Evolutionary conservation across 2,329 filamentous ascomycete species (phyloP), one percentile per base, ranked within the genome.

Genomic region (Penicillium sp.): DNA sequence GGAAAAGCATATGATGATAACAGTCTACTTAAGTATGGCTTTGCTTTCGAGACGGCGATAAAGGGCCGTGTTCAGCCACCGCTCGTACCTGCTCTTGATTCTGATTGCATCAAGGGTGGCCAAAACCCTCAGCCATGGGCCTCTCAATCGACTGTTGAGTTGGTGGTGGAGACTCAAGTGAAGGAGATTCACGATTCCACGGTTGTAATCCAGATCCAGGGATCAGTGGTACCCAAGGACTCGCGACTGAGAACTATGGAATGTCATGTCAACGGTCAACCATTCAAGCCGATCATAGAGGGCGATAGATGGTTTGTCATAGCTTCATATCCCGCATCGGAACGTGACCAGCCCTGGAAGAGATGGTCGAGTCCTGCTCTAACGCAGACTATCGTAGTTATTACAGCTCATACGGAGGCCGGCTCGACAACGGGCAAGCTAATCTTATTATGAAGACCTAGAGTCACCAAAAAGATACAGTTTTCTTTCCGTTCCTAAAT

Each of bases 1-100:
- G 78, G 78, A 0, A 79, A 75, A 35, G 80, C 79, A 1, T 81
- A 81, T 47, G 71, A 76, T 0, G 82, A 85, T 55, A 65, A 54
- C 6, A 60, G 55, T 13, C 53, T 70, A 25, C 59, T 71, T 6
- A 59, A 60, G n/a, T 71, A 68, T 50, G 69, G 65, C 1, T 69
- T 63, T 58, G 66, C 68, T 0, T 71, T 68, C 44, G 69, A 70
- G 52, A 27, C 39, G 42, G 63, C 53, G 4, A 65, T 65, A 5
- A 66, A 63, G 17, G 31, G 53, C 29, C 68, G 69, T 3, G 31
- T 59, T 15, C 21, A 58, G 38, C 68, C 69, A 2, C 48, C 58
- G 29, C 60, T 55, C 44, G 61, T 63, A 2, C 68, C 68, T 31
- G 59, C 33, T 9, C 55, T 71, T 25, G 60, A 67, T 19, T 67